Percentiles rank a stretch among this genome's conserved stretches.
phyloP scores from a whole-genome alignment of 2,329 filamentous ascomycete species.

The Talaromyces amestolkiae region DNA sequence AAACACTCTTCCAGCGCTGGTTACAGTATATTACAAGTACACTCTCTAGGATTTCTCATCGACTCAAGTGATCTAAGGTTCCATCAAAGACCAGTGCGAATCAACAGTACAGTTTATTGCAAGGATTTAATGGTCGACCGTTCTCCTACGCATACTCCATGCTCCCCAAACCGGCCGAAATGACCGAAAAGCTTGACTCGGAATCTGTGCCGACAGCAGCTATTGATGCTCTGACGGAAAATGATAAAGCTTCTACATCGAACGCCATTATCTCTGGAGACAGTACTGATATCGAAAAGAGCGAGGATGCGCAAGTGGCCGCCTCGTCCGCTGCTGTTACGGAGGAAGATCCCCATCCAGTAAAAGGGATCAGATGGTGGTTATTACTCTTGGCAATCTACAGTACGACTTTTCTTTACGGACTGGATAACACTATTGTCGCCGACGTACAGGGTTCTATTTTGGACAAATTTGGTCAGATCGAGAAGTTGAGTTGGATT shows the following conservation, averaged over 20 bases:
- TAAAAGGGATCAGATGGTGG: background rate
- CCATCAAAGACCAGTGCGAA: too few species aligned
- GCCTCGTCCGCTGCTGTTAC: background rate
- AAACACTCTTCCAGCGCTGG: background rate
- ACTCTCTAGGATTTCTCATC: too few species aligned
- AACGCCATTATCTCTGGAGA: background rate
- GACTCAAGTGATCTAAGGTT: too few species aligned
- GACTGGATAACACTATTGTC: slow-evolving; percentile 49
- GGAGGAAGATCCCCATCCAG: background rate
- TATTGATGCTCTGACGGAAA: background rate
- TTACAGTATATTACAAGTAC: too few species aligned
- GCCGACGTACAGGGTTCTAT: slow-evolving; percentile 49
- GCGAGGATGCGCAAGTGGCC: background rate
- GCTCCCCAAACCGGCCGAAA: background rate
- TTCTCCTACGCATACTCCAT: too few species aligned
- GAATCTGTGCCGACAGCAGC: background rate
- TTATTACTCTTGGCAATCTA: slow-evolving; percentile 23
- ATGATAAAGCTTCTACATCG: background rate
- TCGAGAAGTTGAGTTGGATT: background rate
- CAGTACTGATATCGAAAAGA: background rate
- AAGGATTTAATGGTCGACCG: too few species aligned
- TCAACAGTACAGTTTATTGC: too few species aligned
- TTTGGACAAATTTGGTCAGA: slow-evolving; percentile 35
- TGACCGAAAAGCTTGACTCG: background rate
- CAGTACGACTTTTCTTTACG: slow-evolving; percentile 38